phyloP scores from a whole-genome alignment of 805 yeast genomes.

The Saccharomycopsis schoenii region DNA sequence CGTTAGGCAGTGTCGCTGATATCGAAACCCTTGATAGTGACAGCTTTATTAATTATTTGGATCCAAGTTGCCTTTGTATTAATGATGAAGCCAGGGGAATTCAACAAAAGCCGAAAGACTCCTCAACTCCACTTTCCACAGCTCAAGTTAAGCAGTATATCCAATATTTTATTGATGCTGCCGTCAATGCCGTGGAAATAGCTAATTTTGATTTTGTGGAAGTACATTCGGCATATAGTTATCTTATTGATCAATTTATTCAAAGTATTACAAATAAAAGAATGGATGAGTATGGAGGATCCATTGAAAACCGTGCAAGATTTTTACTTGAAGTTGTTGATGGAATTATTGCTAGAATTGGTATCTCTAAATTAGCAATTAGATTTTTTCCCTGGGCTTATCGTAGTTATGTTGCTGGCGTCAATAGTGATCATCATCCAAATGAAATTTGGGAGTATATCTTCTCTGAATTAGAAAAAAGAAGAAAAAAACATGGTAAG shows the following conservation, averaged over 20 bases:
- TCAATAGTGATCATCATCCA: no score
- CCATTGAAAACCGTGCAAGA: conserved; percentile 41
- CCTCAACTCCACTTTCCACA: conserved; percentile 24
- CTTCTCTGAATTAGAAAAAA: no score
- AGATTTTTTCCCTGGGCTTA: conserved; percentile 40
- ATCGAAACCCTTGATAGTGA: conserved; percentile 29
- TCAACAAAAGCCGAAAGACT: conserved; percentile 27
- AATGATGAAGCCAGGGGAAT: conserved; percentile 28
- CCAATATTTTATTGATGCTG: conserved; percentile 35
- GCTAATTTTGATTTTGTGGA: conserved; percentile 52
- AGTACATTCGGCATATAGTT: conserved; percentile 62
- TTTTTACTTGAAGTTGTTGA: conserved; percentile 40
- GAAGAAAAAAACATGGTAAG: no score
- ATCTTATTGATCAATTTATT: conserved; percentile 46
- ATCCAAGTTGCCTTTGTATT: conserved; percentile 29
- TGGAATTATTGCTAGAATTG: conserved; percentile 40
- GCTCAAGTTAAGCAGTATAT: conserved; percentile 28
- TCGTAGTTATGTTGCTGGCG: conserved; percentile 22
- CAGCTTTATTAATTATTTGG: conserved; percentile 30
- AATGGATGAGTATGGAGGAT: conserved; percentile 48
- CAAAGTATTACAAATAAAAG: conserved; percentile 35
- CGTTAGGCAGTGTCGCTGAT: conserved; percentile 35
- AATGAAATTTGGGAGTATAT: no score
- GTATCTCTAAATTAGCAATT: conserved; percentile 35
- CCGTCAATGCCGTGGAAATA: conserved; percentile 29